phyloP scores from a whole-genome alignment of 2,329 filamentous ascomycete genomes.

The Neopestalotiopsis clavispora region DNA sequence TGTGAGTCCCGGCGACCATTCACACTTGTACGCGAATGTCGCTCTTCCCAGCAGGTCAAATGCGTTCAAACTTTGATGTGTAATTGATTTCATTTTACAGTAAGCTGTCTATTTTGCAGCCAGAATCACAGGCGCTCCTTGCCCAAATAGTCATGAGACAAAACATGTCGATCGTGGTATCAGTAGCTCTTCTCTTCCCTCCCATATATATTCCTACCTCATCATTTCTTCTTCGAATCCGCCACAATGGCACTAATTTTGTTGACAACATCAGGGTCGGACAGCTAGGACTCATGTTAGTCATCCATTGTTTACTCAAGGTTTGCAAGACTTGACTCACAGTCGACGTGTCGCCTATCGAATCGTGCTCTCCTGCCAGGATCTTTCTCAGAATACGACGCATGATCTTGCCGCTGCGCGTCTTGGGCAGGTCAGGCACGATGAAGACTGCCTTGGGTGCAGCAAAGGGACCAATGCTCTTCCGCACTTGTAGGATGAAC shows the following conservation, averaged over 20 bases:
- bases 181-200: slow-evolving; percentile 16
- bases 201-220: background rate
- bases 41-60: background rate
- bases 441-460: slow-evolving; percentile 93
- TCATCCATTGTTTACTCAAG: background rate
- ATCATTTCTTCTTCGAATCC: slow-evolving; percentile 59
- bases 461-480: slow-evolving; percentile 96
- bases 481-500: slow-evolving; percentile 90
- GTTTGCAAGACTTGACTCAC: slow-evolving; percentile 56
- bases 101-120: background rate
- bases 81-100: background rate
- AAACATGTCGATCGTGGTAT: slow-evolving; percentile 12
- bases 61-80: background rate
- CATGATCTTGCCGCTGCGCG: slow-evolving; percentile 98
- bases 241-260: slow-evolving; percentile 88
- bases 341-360: slow-evolving; percentile 90
- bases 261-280: slow-evolving; percentile 85
- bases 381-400: slow-evolving; percentile 96
- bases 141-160: background rate
- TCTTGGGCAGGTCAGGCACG: slow-evolving; percentile 95
- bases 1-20: too few species aligned
- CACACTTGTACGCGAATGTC: background rate
- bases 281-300: slow-evolving; percentile 62
- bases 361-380: slow-evolving; percentile 93
- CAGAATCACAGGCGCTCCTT: background rate